Base-by-base conservation (phyloP, 2,329 filamentous ascomycete species). In the Penicillium digitatum region DNA sequence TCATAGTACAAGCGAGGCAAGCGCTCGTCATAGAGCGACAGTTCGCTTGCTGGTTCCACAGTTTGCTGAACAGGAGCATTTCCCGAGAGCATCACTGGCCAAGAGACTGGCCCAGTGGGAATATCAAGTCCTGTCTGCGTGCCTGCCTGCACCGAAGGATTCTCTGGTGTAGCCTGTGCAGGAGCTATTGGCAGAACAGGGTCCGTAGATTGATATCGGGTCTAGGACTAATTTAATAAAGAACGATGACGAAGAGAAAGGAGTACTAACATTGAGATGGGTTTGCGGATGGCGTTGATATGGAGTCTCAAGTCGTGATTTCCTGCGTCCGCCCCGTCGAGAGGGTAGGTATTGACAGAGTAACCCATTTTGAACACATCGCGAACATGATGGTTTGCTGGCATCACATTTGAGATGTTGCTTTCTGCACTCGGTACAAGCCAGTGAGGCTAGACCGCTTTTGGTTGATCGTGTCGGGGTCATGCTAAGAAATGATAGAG, bases 381-480 rank as follows among this genome's bases (percentile, higher is more conserved):
- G 82, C 34, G 81, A 80, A 71, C 88, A 91, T 10, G 70, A 63
- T 10, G 88, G 87, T 34, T 74, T 83, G 37, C 77, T 72, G 16
- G 86, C 87, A 65, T 90, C 86, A 69, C 88, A 91, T 70, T 89
- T 90, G 40, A 90, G 77, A 71, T 91, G 88, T 64, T 88, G 74
- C 52, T 74, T 75, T 20, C 78, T 68, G 64, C 78, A 80, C 45
- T 74, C 72, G 6, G 70, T 72, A 73, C 60, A 83, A 57, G 63
- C 80, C 65, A 62, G 77, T 62, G 49, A 76, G 52, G 69, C 55
- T 27, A 68, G 62, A 9, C 68, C 62, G 49, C 57, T 63, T 58
- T 62, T 66, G 6, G 62, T 63, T 54, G 60, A 60, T 55, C 57
- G 57, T 11, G 62, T 58, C 6, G 62, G 55, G 40, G 62, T 62